Evolutionary conservation across 2,329 filamentous ascomycete species (phyloP).

Genomic region (Cryoendolithus antarcticus): DNA sequence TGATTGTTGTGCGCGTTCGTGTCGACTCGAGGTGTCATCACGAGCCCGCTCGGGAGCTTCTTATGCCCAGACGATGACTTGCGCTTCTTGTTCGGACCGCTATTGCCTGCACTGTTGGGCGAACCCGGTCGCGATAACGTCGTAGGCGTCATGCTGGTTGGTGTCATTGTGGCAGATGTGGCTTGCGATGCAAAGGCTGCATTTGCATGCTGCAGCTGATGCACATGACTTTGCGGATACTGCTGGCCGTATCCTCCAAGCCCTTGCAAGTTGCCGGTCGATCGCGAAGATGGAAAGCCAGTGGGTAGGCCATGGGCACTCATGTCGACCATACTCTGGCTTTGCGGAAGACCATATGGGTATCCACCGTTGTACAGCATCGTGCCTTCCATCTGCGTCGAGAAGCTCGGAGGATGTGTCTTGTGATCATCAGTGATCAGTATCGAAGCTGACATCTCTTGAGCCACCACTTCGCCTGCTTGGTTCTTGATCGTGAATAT

Average conservation of each 20-base stretch:
- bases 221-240: slow-evolving; percentile 23
- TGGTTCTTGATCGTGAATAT: slow-evolving; percentile 90
- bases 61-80: slow-evolving; percentile 43
- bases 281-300: slow-evolving; percentile 44
- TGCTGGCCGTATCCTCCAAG: slow-evolving; percentile 30
- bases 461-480: slow-evolving; percentile 62
- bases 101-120: slow-evolving; percentile 43
- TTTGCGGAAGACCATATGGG: slow-evolving; percentile 20
- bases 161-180: slow-evolving; percentile 34
- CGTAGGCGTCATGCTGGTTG: slow-evolving; percentile 38
- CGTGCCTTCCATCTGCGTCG: slow-evolving; percentile 7
- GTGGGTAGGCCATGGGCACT: slow-evolving; percentile 24
- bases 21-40: slow-evolving; percentile 68
- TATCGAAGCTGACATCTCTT: slow-evolving; percentile 75
- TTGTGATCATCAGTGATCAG: slow-evolving; percentile 99
- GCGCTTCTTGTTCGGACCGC: slow-evolving; percentile 65
- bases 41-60: slow-evolving; percentile 59
- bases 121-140: slow-evolving; percentile 63
- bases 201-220: slow-evolving; percentile 16
- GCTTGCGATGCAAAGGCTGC: slow-evolving; percentile 21
- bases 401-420: slow-evolving; percentile 44
- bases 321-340: slow-evolving; percentile 27
- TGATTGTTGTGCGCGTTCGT: slow-evolving; percentile 27
- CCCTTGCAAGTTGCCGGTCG: slow-evolving; percentile 50
- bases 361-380: slow-evolving; percentile 5